Evolutionary conservation across 345 rosid species (phyloP), one percentile per base, ranked within the genome.

Genomic region (Lenwebbia sp.): DNA sequence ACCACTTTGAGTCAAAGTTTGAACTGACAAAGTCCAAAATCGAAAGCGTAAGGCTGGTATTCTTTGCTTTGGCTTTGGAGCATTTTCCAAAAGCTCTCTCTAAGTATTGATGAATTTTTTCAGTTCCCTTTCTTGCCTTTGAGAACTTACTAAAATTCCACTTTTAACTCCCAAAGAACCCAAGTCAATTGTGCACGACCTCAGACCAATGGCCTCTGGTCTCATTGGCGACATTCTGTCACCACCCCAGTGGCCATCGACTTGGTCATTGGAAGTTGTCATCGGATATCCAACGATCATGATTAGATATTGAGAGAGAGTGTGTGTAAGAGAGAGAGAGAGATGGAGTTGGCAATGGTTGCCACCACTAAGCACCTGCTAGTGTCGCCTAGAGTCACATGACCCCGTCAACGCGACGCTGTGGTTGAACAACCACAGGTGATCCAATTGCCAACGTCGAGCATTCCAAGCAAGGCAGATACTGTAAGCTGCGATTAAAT

Each of bases 301-400:
- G 65, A 57, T 26, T 57, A 57, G 44, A 41, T 5, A 41, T 41
- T 41, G 44, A 41, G 44, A 41, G 44, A 41, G 44, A 41, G 44
- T 2, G 44, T 2, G 44, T 4, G 6, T 2, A 5, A 41, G 44
- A 25, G 13, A 56, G 25, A 25, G 28, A 25, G 62, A 60, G 37
- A n/a, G 4, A 5, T 26, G 4, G 33, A 11, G 28, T 3, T 60
- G 74, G 10, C 21, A 28, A 28, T n/a, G 37, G 74, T 28, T 28
- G 37, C 74, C 74, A n/a, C 3, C 19, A 28, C 12, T 21, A 60
- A 60, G 37, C 21, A 60, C 40, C 10, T 2, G 0, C 40, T 6
- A 0, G 22, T 8, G 37, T 28, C 10, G 0, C 40, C 74, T 13
- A 0, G 1, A 17, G 0, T 60, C 40, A 14, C 10, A 1, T 7